Percentiles rank a stretch among this genome's conserved stretches.
Conservation (phyloP, 345 rosid species). For the Microcos paniculata region DNA sequence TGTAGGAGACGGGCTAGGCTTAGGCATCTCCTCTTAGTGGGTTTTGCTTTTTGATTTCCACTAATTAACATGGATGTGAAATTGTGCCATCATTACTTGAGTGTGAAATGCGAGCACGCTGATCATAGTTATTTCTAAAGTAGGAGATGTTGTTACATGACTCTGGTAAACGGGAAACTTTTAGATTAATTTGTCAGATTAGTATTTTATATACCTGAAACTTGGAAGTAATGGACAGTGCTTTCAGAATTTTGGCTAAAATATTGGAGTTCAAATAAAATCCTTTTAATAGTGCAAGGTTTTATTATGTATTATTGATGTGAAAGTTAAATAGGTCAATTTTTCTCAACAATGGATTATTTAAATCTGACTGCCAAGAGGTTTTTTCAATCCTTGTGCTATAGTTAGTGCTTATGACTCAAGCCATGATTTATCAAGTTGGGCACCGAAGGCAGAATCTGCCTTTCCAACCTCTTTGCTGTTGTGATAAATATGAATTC, state of each 20-base stretch:
- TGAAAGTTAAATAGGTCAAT: neutral
- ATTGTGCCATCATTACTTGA: neutral
- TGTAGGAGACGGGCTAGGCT: neutral
- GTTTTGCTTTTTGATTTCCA: neutral
- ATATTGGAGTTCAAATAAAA: neutral
- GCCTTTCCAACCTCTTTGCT: neutral
- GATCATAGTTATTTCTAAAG: neutral
- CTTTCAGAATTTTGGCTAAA: neutral
- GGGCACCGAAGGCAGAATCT: neutral
- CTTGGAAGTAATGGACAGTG: neutral
- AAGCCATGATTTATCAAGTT: too few relatives aligned
- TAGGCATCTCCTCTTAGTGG: neutral
- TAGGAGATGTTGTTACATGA: neutral
- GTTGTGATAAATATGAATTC: neutral
- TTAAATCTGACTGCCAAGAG: too few relatives aligned
- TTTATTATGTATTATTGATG: neutral
- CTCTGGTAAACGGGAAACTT: neutral
- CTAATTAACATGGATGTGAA: neutral
- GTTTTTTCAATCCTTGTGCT: too few relatives aligned
- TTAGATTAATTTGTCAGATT: neutral
- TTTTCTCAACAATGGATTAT: too few relatives aligned
- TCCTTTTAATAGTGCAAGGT: neutral
- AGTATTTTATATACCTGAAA: neutral
- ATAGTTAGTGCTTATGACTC: too few relatives aligned
- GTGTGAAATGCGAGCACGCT: neutral